Base-by-base conservation (phyloP, 495 filamentous ascomycete genomes). In the Neurospora sp. region DNA sequence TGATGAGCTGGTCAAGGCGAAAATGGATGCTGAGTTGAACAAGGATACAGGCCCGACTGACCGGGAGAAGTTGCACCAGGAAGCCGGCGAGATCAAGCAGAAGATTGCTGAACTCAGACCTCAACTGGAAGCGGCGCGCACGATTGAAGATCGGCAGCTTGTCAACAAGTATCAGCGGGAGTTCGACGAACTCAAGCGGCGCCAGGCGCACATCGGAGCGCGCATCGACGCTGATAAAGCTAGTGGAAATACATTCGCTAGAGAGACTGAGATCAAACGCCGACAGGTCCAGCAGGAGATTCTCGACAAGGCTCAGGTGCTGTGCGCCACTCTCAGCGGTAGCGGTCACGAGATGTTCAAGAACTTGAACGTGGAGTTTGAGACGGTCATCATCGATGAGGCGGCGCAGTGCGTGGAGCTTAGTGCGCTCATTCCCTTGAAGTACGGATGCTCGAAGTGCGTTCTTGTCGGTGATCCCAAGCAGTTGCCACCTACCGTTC, bases 341-440 rank as follows among this genome's bases (percentile, higher is more conserved):
- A 94, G 92, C 82, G 96, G 96, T 18, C 96, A 98, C 76, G 96
- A 99, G 69, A 97, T 99, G 91, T 97, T 99, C 84, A 94, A 94
- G 82, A 91, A 90, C 75, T 82, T 98, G 69, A 94, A 92, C 76
- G 93, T 98, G 70, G 96, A 98, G 80, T 98, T 99, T 75, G 96
- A 99, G 82, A 98, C 96, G 0, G 96, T 99, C 74, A 91, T 99
- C 77, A 97, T 99, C 77, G 96, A 99, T 77, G 96, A 99, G 85
- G 96, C 96, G 3, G 96, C 96, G 22, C 96, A 99, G 84, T 99
- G 94, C 73, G 96, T 99, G 75, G 96, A 99, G 83, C 86, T 99
- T 80, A 97, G 94, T 77, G 94, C 96, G 20, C 88, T 99, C 27
- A 99, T 99, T 75, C 96, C 96, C 7, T 87, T 99, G 37, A 99